Evolutionary conservation across 352 stramenopile species (phyloP).

Genomic region (Globisporangium paddicum): DNA sequence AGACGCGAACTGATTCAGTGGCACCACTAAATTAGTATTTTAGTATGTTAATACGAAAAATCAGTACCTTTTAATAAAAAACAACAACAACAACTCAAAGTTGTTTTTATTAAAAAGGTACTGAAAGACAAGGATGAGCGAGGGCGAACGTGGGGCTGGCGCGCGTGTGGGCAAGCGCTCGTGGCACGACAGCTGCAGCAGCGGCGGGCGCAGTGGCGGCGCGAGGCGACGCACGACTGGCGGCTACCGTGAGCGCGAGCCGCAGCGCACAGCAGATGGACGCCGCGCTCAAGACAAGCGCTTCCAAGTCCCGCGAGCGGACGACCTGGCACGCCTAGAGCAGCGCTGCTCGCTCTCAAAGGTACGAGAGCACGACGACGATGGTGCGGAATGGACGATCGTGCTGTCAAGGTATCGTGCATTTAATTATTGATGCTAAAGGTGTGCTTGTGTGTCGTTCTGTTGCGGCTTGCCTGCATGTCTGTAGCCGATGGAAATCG

Average conservation of each 20-base stretch:
- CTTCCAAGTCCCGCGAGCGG: conserved; percentile 19
- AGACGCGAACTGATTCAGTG: not conserved
- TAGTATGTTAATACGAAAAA: not conserved
- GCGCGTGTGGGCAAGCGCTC: conserved; percentile 4
- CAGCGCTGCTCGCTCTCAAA: conserved; percentile 14
- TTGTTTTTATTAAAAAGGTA: no score
- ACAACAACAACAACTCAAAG: no score
- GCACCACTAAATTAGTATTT: no score
- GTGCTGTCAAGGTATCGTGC: no score
- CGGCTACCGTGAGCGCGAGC: not conserved
- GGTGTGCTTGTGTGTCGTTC: no score
- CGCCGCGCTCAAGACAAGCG: conserved; percentile 6
- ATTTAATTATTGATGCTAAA: no score
- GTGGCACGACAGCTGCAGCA: not conserved
- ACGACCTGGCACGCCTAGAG: conserved; percentile 25
- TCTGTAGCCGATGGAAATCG: conserved; percentile 55
- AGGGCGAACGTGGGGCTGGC: not conserved
- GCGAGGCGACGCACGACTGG: not conserved
- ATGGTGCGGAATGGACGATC: not conserved
- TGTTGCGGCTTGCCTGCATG: conserved; percentile 13
- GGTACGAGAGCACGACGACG: conserved; percentile 10
- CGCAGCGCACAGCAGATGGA: not conserved
- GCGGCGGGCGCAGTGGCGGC: not conserved
- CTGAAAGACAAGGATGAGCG: no score
- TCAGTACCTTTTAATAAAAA: not conserved